Evolutionary conservation across 768 basidiomycete genomes (phyloP).

Genomic region (Symmetrospora coprosmae): DNA sequence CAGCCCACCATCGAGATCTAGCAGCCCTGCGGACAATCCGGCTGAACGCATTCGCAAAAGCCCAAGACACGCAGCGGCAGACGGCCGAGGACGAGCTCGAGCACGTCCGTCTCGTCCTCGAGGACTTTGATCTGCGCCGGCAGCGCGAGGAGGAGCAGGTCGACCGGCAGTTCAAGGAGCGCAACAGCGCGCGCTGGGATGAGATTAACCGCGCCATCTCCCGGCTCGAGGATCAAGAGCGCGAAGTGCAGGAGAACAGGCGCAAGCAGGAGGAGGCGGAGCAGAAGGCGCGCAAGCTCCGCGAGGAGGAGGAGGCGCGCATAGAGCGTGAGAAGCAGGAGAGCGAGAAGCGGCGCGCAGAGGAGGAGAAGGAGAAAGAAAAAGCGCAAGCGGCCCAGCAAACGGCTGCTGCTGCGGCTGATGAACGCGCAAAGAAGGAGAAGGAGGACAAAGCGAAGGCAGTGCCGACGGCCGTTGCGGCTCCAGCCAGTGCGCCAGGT

Average conservation of each 20-base stretch:
- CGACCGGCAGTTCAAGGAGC: neutral
- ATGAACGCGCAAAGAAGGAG: slow-evolving; percentile 13
- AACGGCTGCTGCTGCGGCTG: slow-evolving; percentile 22
- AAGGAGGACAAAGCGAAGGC: slow-evolving; percentile 16
- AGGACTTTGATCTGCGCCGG: neutral
- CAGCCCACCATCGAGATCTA: slow-evolving; percentile 7
- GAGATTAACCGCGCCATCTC: slow-evolving; percentile 3
- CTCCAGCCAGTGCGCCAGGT: neutral
- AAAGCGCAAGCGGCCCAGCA: slow-evolving; percentile 19
- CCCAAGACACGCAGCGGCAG: neutral
- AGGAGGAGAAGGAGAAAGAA: slow-evolving; percentile 20
- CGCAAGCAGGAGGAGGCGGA: slow-evolving; percentile 41
- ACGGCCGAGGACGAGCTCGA: neutral
- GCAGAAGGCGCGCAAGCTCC: neutral
- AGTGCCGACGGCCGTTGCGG: neutral
- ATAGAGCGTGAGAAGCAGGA: slow-evolving; percentile 10
- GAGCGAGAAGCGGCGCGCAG: neutral
- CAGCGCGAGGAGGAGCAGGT: slow-evolving; percentile 2
- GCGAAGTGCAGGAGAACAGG: slow-evolving; percentile 47
- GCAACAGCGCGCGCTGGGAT: neutral
- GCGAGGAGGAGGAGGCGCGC: neutral
- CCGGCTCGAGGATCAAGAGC: slow-evolving; percentile 34
- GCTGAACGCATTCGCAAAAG: slow-evolving; percentile 10
- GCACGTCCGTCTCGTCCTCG: neutral
- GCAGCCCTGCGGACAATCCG: slow-evolving; percentile 14